Evolutionary conservation across 1,284 basidiomycete species (phyloP).

Genomic region (Marasmius tenuissimus): DNA sequence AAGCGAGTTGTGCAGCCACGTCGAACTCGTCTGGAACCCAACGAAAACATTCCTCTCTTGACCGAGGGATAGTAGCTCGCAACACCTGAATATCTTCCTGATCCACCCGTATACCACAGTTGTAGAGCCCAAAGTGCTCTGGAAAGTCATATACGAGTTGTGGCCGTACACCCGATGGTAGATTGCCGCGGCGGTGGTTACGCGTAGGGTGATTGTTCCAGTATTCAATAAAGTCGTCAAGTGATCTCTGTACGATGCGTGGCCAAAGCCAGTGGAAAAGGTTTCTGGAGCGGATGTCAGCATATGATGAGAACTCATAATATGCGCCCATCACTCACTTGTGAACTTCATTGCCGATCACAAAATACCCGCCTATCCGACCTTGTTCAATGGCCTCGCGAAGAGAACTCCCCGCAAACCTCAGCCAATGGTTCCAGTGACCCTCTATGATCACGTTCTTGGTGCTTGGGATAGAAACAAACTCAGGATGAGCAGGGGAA

Average conservation of each 20-base stretch:
- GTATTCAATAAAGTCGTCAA: constrained; percentile 5
- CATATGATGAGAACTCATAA: background rate
- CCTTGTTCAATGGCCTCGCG: background rate
- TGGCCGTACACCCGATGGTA: constrained; percentile 15
- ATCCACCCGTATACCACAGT: constrained; percentile 7
- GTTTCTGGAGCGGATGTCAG: background rate
- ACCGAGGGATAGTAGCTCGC: constrained; percentile 9
- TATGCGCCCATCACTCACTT: background rate
- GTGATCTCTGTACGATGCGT: constrained; percentile 1
- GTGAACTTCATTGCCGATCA: background rate
- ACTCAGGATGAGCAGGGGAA: background rate
- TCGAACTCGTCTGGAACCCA: constrained; percentile 17
- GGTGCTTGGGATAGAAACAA: background rate
- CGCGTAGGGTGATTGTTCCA: constrained; percentile 5
- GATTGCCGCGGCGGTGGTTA: background rate
- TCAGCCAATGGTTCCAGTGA: background rate
- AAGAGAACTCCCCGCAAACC: background rate
- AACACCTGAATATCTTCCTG: constrained; percentile 7
- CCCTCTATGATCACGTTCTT: constrained; percentile 1
- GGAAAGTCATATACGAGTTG: constrained; percentile 12
- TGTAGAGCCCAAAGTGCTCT: constrained; percentile 2
- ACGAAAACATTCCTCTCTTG: constrained; percentile 7
- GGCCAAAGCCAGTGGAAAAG: constrained; percentile 7
- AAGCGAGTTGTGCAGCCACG: constrained; percentile 4
- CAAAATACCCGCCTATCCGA: background rate